phyloP scores from a whole-genome alignment of 305 asterid species.

The Solanum hybrid region DNA sequence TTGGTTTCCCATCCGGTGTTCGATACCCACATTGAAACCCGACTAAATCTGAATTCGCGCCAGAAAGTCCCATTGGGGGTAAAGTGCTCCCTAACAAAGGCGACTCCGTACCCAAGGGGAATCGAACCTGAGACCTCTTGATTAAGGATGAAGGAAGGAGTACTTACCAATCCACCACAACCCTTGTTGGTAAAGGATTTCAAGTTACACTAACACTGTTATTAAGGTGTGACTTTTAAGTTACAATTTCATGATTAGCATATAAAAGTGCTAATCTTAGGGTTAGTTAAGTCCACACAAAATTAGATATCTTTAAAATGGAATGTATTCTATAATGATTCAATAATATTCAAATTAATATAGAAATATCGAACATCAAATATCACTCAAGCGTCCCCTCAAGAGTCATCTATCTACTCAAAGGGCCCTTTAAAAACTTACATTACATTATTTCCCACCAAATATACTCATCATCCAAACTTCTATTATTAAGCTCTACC shows the following conservation, averaged over 20 bases:
- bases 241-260: neutral
- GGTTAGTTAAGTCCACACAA: neutral
- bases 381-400: neutral
- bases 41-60: accelerated
- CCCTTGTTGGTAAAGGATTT: neutral
- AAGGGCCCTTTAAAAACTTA: neutral
- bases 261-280: neutral
- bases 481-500: neutral
- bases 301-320: neutral
- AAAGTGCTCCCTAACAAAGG: no score
- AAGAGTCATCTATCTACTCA: neutral
- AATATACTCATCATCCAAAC: neutral
- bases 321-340: neutral
- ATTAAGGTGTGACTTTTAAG: neutral
- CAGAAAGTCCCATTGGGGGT: no score
- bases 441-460: neutral
- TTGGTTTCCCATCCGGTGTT: no score
- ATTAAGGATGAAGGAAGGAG: no score
- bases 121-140: no score
- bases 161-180: no score
- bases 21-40: no score
- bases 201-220: neutral
- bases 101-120: accelerated
- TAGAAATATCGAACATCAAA: neutral
- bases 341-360: neutral